These are phyloP conservation scores for Leishmania martiniquensis DNA, from an alignment of 208 protist species.

Conservation along the genomic window DNA sequence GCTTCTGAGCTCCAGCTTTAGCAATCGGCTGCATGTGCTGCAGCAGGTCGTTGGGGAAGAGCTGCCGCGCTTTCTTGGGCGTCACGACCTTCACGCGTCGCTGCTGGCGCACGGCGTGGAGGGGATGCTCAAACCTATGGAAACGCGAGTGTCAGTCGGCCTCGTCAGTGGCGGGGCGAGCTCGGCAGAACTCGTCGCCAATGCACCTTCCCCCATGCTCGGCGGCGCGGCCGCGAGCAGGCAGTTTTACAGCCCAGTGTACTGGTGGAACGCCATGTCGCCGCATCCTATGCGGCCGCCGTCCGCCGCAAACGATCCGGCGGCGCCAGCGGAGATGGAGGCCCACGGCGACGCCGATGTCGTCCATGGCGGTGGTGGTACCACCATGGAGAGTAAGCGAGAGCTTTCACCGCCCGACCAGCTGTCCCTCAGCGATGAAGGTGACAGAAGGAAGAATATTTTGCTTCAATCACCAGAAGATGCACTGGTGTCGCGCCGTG, in stretches of 20 bases:
- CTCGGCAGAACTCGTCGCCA: not conserved
- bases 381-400: not conserved
- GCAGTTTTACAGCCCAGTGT: slow-evolving; percentile 16
- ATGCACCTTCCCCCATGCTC: not conserved
- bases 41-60: slow-evolving; percentile 30
- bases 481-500: slow-evolving; percentile 14
- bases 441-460: not conserved
- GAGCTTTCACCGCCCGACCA: not conserved
- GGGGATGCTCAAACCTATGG: slow-evolving; percentile 8
- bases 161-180: not conserved
- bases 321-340: not conserved
- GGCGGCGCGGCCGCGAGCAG: not conserved
- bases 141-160: slow-evolving; percentile 26
- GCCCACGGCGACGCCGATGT: not conserved
- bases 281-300: slow-evolving; percentile 18
- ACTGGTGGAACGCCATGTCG: slow-evolving; percentile 31
- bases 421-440: not conserved
- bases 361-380: not conserved
- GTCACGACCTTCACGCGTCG: slow-evolving; percentile 14
- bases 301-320: not conserved
- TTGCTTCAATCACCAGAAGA: not conserved
- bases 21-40: slow-evolving; percentile 26
- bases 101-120: slow-evolving; percentile 25
- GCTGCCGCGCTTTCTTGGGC: slow-evolving; percentile 10
- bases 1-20: slow-evolving; percentile 47